Conservation (phyloP, 2,329 filamentous ascomycete species). For the Penicillium italicum region DNA sequence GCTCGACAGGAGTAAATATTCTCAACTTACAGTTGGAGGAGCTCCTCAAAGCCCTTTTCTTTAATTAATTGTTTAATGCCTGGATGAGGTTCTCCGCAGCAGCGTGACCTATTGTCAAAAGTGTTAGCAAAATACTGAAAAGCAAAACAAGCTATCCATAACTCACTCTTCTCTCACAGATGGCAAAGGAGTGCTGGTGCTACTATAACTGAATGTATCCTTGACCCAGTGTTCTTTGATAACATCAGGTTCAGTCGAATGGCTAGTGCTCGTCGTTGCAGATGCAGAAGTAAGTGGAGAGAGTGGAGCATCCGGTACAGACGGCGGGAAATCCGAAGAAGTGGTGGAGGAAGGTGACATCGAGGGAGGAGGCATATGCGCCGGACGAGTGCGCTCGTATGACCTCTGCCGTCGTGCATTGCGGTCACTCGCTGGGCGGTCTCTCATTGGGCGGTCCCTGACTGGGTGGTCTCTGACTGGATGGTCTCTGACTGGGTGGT, state of each 20-base stretch:
- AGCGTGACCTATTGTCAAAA: conserved; percentile 31
- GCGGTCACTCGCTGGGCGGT: conserved; percentile 16
- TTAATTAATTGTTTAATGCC: conserved; percentile 31
- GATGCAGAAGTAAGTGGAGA: conserved; percentile 33
- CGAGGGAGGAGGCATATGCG: conserved; percentile 26
- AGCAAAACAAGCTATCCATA: background rate
- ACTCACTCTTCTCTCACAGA: conserved; percentile 31
- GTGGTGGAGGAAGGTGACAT: conserved; percentile 30
- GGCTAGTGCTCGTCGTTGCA: conserved; percentile 23
- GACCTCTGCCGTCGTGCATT: conserved; percentile 33
- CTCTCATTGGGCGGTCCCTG: background rate
- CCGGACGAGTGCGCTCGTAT: conserved; percentile 34
- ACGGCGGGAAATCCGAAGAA: conserved; percentile 31
- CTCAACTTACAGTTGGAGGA: conserved; percentile 38
- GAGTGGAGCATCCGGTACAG: conserved; percentile 31
- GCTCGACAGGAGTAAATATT: background rate
- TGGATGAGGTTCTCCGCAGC: conserved; percentile 30
- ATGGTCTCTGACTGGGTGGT: background rate
- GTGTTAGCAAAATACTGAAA: background rate
- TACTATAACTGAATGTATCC: conserved; percentile 34
- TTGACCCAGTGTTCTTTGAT: conserved; percentile 43
- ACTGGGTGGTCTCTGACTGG: conserved; percentile 15
- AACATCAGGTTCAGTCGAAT: conserved; percentile 29
- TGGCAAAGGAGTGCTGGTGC: conserved; percentile 31
- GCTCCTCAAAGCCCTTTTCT: conserved; percentile 36